These are phyloP conservation scores for Xylariaceae sp. DNA, from an alignment of 2,329 filamentous ascomycete genomes.

Conservation along the genomic window DNA sequence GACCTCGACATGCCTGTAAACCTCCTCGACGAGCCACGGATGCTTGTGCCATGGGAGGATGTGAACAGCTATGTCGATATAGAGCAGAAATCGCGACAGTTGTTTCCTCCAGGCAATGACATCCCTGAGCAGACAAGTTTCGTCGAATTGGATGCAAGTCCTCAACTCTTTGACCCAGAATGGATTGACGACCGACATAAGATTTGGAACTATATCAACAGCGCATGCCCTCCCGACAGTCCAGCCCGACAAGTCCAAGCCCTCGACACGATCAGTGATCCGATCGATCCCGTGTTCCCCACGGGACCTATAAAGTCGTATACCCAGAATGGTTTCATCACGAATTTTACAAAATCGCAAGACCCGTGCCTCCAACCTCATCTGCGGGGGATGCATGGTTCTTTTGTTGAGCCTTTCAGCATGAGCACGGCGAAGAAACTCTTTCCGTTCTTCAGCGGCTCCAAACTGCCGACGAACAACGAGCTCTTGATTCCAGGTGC, in stretches of 20 bases:
- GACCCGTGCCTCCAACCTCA: conserved; percentile 59
- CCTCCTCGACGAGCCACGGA: conserved; percentile 59
- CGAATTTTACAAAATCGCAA: conserved; percentile 56
- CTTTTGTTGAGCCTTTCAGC: conserved; percentile 52
- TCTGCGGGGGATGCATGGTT: conserved; percentile 49
- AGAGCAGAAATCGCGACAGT: conserved; percentile 43
- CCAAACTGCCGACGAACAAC: conserved; percentile 60
- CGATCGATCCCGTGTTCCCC: conserved; percentile 1
- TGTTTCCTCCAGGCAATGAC: conserved; percentile 42
- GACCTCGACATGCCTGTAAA: conserved; percentile 67
- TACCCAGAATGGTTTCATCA: conserved; percentile 42
- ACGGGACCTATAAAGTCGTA: background rate
- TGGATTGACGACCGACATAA: conserved; percentile 43
- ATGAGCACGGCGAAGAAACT: conserved; percentile 51
- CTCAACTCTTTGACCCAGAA: conserved; percentile 40
- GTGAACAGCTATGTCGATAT: conserved; percentile 49
- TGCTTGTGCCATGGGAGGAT: conserved; percentile 58
- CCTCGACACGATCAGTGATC: background rate
- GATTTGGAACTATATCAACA: conserved; percentile 55
- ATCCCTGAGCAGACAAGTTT: conserved; percentile 44
- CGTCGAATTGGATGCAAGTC: conserved; percentile 34
- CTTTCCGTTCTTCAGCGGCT: conserved; percentile 61
- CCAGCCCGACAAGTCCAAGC: background rate
- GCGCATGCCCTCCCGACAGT: background rate
- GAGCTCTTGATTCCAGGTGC: conserved; percentile 63